A percentile compares a stretch with the other conserved stretches of the same genome.
Conservation (phyloP, 495 filamentous ascomycete species). For the Cryomyces minteri region DNA sequence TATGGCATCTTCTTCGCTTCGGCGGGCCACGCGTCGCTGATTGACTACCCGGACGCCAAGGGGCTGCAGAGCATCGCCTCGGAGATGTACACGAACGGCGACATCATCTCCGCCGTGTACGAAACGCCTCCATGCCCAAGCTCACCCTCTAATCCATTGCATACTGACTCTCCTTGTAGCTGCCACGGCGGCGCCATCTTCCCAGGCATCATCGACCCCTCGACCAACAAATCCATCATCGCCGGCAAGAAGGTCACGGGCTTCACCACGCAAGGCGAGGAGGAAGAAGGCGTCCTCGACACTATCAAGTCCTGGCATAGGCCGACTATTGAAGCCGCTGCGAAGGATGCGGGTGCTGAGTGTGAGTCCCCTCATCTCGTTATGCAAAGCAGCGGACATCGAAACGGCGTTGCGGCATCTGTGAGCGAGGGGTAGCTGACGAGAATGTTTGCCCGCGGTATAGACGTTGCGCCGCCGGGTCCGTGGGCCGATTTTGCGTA, state of each 20-base stretch:
- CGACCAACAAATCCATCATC: conserved; percentile 25
- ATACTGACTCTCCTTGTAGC: neutral
- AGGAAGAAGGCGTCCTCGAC: conserved; percentile 20
- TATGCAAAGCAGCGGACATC: neutral
- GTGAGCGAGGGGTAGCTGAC: neutral
- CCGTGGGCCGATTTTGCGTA: conserved; percentile 30
- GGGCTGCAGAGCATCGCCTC: conserved; percentile 22
- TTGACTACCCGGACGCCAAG: conserved; percentile 26
- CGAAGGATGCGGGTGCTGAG: conserved; percentile 17
- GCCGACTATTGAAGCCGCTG: conserved; percentile 22
- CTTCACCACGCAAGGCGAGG: conserved; percentile 26
- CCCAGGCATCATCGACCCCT: conserved; percentile 18
- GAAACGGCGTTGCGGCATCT: neutral
- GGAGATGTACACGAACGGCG: conserved; percentile 23
- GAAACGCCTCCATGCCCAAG: conserved; percentile 1
- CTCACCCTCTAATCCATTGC: neutral
- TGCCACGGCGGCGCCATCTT: conserved; percentile 29
- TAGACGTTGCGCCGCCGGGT: conserved; percentile 21
- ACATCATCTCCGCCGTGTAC: conserved; percentile 20
- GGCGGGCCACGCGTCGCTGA: conserved; percentile 26
- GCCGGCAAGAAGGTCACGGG: conserved; percentile 25
- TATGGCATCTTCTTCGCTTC: conserved; percentile 28
- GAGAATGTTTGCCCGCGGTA: neutral
- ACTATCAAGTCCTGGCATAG: conserved; percentile 19
- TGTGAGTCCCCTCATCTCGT: conserved; percentile 15